Evolutionary conservation across 352 stramenopile species (phyloP), one percentile per base, ranked within the genome.

Genomic region (Saprolegnia diclina): DNA sequence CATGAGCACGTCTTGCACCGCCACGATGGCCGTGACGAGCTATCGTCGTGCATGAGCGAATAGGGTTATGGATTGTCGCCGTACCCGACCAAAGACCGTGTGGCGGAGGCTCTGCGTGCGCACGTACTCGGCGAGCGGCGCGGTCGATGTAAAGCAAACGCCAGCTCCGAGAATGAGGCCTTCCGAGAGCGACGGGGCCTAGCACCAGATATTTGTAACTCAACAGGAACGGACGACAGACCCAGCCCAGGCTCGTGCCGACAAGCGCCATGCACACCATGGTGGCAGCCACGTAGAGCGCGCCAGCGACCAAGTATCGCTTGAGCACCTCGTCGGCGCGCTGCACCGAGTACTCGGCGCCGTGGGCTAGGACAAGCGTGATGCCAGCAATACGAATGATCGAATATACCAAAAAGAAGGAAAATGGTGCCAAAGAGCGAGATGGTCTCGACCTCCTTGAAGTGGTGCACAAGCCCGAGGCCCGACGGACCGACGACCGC

Each of bases 391-490:
- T 1, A 6, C 16, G 5, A 55, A 29, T 56, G 37, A 4, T 22
- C 11, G 1, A 68, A 18, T 10, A 18, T 67, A 66, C 87, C 87
- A 72, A 98, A 98, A 1, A 98, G 75, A 46, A 97, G 72, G 67
- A 98, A 98, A 37, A 98, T 89, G 2, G 88, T 96, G 16, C 92
- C 92, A 70, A 98, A 97, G 29, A 97, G 86, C 38, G 90, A 96
- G 63, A 98, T 87, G 0, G 91, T 98, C 71, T 97, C 88, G 19
- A 97, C 92, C 68, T 97, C 86, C 61, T 94, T 92, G 72, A 96
- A 94, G 32, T 96, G 76, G 40, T 82, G 77, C 26, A 97, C 89
- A 19, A 96, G 64, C 5, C 83, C 86, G 16, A 96, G 73, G 50
- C 91, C 95, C 26, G 87, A 96, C 18, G 91, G 92, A 21, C 92